Conservation (phyloP, 495 filamentous ascomycete species). For the Echria macrotheca region DNA sequence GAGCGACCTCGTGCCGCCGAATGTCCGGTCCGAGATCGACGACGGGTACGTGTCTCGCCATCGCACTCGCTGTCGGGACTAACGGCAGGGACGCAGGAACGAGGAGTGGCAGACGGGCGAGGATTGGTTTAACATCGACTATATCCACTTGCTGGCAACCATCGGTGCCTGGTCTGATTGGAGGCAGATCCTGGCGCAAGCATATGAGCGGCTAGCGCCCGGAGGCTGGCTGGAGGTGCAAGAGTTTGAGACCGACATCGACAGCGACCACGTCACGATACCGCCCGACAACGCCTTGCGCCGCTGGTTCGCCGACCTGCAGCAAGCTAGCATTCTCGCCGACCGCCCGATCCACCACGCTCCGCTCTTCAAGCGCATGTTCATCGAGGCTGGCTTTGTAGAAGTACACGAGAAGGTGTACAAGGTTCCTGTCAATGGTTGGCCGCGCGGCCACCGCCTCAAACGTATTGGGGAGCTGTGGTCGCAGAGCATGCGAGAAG, state of each 20-base stretch:
- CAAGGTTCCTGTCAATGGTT: slow-evolving; percentile 56
- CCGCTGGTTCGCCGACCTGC: slow-evolving; percentile 49
- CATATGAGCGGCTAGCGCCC: slow-evolving; percentile 49
- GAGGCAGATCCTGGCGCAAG: slow-evolving; percentile 34
- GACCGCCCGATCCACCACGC: slow-evolving; percentile 50
- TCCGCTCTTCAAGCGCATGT: slow-evolving; percentile 48
- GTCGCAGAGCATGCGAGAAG: slow-evolving; percentile 28
- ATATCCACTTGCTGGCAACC: slow-evolving; percentile 46
- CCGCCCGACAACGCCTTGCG: slow-evolving; percentile 33
- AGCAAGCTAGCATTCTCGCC: slow-evolving; percentile 40
- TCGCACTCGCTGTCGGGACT: not conserved
- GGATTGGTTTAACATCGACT: slow-evolving; percentile 36
- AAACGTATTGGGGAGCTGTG: slow-evolving; percentile 32
- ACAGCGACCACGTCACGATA: slow-evolving; percentile 60
- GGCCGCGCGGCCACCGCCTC: slow-evolving; percentile 27
- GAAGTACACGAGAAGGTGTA: slow-evolving; percentile 52
- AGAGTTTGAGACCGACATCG: slow-evolving; percentile 51
- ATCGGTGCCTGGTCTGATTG: slow-evolving; percentile 43
- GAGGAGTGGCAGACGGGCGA: too few relatives aligned
- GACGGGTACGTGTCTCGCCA: slow-evolving; percentile 30
- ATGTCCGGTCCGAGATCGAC: slow-evolving; percentile 44
- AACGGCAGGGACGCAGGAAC: not conserved
- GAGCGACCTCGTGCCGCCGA: slow-evolving; percentile 35
- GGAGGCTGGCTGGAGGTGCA: slow-evolving; percentile 65
- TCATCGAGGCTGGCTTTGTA: slow-evolving; percentile 57